Percentiles rank a stretch among this genome's conserved stretches.
phyloP scores from a whole-genome alignment of 2,329 filamentous ascomycete genomes.

The Teratosphaeriaceae sp. region DNA sequence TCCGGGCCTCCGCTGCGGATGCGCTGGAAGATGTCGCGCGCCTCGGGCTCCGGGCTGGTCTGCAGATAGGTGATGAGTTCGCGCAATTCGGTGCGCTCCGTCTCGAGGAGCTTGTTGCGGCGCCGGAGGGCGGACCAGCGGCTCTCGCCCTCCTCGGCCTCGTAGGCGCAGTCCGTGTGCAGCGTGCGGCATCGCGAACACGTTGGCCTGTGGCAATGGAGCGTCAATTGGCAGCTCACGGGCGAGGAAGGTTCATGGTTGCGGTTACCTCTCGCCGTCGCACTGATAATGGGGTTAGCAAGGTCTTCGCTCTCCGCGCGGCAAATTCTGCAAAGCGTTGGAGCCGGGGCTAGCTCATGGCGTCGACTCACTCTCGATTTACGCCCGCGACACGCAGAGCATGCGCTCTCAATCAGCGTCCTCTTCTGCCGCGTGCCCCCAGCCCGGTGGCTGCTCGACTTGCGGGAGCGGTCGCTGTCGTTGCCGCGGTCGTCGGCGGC shows the following conservation, averaged over 20 bases:
- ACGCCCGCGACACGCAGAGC: slow-evolving; percentile 16
- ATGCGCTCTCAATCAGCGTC: slow-evolving; percentile 19
- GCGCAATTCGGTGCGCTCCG: slow-evolving; percentile 23
- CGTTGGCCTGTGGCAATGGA: slow-evolving; percentile 15
- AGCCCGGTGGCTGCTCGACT: too few species aligned
- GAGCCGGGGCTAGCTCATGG: too few species aligned
- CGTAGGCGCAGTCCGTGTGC: slow-evolving; percentile 25
- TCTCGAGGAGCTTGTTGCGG: slow-evolving; percentile 24
- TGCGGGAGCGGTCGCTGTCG: too few species aligned
- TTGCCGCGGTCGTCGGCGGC: too few species aligned
- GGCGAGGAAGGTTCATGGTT: neutral
- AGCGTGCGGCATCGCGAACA: slow-evolving; percentile 25
- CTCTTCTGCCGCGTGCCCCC: slow-evolving; percentile 11
- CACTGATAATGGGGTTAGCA: slow-evolving; percentile 9
- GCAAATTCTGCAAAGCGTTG: too few species aligned
- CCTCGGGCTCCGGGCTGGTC: slow-evolving; percentile 22
- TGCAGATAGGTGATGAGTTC: slow-evolving; percentile 24
- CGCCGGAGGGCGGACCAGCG: slow-evolving; percentile 28
- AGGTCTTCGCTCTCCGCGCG: neutral
- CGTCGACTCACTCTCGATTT: slow-evolving; percentile 20
- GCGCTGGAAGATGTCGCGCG: slow-evolving; percentile 23
- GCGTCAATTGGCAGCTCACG: neutral
- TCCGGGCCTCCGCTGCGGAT: slow-evolving; percentile 19
- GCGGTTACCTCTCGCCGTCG: slow-evolving; percentile 11
- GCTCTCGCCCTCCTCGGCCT: slow-evolving; percentile 29